Conservation (phyloP, 768 basidiomycete genomes). For the Sporobolomyces phaffii region DNA sequence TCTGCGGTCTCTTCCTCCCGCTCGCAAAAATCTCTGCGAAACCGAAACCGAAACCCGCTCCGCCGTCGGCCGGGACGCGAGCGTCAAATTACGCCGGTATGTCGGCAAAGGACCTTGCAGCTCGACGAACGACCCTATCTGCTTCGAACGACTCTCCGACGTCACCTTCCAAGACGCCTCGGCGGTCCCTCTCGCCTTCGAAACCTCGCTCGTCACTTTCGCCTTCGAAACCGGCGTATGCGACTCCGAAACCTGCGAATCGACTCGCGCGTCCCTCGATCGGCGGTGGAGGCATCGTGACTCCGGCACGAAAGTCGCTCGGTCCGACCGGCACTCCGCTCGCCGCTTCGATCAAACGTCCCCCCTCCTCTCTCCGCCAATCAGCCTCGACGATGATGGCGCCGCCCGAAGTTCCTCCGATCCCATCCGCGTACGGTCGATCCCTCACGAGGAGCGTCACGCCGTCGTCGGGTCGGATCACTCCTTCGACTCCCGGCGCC, state of each 20-base stretch:
- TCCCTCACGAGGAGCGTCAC: constrained; percentile 19
- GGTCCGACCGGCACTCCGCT: constrained; percentile 11
- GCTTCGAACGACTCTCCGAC: background rate
- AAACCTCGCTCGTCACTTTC: constrained; percentile 18
- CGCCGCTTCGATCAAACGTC: constrained; percentile 24
- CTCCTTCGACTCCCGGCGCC: constrained; percentile 17
- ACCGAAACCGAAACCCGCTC: constrained; percentile 59
- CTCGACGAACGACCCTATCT: constrained; percentile 33
- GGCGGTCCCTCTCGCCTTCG: constrained; percentile 2
- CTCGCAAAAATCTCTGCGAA: constrained; percentile 74
- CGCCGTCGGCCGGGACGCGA: constrained; percentile 59
- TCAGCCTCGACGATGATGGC: background rate
- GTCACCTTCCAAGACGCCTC: constrained; percentile 7
- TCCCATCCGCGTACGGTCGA: constrained; percentile 29
- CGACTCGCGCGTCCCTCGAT: constrained; percentile 24
- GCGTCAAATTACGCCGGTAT: constrained; percentile 77
- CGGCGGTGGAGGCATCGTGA: constrained; percentile 14
- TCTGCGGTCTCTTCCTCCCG: constrained; percentile 87
- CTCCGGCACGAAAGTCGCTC: constrained; percentile 32
- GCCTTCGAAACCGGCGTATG: constrained; percentile 9
- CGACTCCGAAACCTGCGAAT: constrained; percentile 23
- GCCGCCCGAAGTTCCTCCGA: constrained; percentile 30
- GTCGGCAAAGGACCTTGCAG: constrained; percentile 71
- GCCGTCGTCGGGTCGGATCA: constrained; percentile 22
- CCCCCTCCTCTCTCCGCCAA: constrained; percentile 25